phyloP scores from a whole-genome alignment of 352 stramenopile species.

The Elongisporangium prolatum region DNA sequence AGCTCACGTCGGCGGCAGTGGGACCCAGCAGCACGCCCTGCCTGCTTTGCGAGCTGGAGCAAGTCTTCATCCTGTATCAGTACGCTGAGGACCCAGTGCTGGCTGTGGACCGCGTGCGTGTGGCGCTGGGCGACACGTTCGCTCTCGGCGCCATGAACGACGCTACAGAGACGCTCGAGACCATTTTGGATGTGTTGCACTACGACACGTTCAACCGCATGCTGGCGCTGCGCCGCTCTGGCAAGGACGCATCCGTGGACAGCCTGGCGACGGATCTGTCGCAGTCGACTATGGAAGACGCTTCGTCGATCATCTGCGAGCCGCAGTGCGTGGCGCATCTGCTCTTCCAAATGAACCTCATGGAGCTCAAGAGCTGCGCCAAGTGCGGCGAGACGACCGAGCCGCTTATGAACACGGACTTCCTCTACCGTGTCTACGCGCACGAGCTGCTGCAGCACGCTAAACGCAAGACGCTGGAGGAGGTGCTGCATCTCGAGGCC shows the following conservation, averaged over 20 bases:
- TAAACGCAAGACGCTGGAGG: conserved; percentile 39
- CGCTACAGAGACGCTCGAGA: conserved; percentile 79
- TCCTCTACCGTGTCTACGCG: conserved; percentile 79
- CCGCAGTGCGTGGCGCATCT: conserved; percentile 76
- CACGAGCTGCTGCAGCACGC: conserved; percentile 47
- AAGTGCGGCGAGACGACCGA: conserved; percentile 62
- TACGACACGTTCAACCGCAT: conserved; percentile 78
- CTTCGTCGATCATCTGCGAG: conserved; percentile 64
- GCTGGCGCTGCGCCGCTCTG: conserved; percentile 39
- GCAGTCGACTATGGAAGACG: conserved; percentile 49
- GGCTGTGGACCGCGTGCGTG: conserved; percentile 65
- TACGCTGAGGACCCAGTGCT: conserved; percentile 74
- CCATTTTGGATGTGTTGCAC: conserved; percentile 73
- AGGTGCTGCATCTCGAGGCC: conserved; percentile 48
- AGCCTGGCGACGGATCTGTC: conserved; percentile 24
- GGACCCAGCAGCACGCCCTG: conserved; percentile 23
- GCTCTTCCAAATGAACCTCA: conserved; percentile 85
- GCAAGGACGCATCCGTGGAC: conserved; percentile 5
- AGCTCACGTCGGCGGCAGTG: conserved; percentile 16
- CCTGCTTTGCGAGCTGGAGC: conserved; percentile 80
- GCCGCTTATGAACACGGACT: conserved; percentile 81
- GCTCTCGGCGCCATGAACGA: conserved; percentile 82
- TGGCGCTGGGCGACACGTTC: conserved; percentile 60
- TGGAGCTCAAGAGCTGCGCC: conserved; percentile 69
- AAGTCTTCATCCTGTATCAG: conserved; percentile 85